phyloP scores from a whole-genome alignment of 768 basidiomycete genomes.

The Lactifluus piperatus region DNA sequence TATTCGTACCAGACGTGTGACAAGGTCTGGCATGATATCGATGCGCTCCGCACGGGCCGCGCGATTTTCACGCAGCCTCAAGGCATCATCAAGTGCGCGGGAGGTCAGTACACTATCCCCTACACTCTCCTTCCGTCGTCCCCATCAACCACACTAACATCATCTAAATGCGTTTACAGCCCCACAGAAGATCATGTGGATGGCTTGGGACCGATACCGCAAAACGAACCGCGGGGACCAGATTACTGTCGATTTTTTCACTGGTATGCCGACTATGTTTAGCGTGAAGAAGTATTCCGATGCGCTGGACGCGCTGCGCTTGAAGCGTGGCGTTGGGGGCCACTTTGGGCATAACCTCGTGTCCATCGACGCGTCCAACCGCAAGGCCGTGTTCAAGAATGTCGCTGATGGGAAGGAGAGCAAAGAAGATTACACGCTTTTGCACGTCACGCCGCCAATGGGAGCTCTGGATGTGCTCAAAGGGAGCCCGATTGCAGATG shows the following conservation, averaged over 20 bases:
- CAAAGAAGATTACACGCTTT: slow-evolving; percentile 67
- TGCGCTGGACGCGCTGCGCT: slow-evolving; percentile 67
- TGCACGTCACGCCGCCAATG: slow-evolving; percentile 91
- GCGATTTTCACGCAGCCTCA: slow-evolving; percentile 95
- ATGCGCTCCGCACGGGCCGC: slow-evolving; percentile 62
- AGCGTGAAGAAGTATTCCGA: slow-evolving; percentile 94
- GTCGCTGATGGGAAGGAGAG: slow-evolving; percentile 52
- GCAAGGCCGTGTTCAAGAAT: slow-evolving; percentile 79
- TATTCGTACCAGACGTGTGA: slow-evolving; percentile 88
- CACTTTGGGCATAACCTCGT: slow-evolving; percentile 79
- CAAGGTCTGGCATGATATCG: slow-evolving; percentile 80
- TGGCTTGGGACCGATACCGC: slow-evolving; percentile 81
- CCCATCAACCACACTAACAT: background rate
- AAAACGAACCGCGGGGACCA: slow-evolving; percentile 48
- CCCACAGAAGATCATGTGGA: slow-evolving; percentile 94
- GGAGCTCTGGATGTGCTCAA: slow-evolving; percentile 79
- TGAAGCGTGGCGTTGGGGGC: slow-evolving; percentile 72
- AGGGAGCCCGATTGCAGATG: slow-evolving; percentile 67
- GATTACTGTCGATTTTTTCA: slow-evolving; percentile 70
- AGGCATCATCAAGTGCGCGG: slow-evolving; percentile 89
- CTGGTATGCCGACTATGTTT: slow-evolving; percentile 95
- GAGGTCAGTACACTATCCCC: slow-evolving; percentile 41
- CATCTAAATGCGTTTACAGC: slow-evolving; percentile 33
- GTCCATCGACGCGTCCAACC: slow-evolving; percentile 58
- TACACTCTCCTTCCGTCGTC: background rate